A percentile compares a stretch with the other conserved stretches of the same genome.
Conservation (phyloP, 2,329 filamentous ascomycete genomes). For the Neurospora crassa region DNA sequence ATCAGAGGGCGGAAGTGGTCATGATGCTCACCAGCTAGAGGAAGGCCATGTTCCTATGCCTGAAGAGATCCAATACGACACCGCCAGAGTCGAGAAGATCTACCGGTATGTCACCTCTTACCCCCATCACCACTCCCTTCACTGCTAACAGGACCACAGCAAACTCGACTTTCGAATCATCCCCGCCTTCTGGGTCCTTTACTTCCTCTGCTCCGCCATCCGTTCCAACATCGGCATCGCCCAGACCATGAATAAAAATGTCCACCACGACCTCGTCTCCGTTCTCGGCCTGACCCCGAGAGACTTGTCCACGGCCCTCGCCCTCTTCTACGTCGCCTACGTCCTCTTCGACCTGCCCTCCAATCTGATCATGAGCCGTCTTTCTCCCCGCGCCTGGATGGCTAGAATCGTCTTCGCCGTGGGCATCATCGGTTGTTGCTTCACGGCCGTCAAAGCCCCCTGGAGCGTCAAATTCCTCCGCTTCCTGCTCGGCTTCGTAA, state of each 20-base stretch:
- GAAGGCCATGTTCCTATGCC: conserved; percentile 3
- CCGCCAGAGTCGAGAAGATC: conserved; percentile 43
- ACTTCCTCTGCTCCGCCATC: conserved; percentile 88
- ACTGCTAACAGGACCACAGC: conserved; percentile 16
- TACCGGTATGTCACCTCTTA: conserved; percentile 30
- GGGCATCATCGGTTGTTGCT: conserved; percentile 73
- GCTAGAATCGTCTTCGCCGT: conserved; percentile 82
- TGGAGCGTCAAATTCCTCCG: conserved; percentile 87
- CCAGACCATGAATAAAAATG: conserved; percentile 78
- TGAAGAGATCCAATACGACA: conserved; percentile 30
- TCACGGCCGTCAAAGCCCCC: conserved; percentile 69
- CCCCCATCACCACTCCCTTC: not conserved
- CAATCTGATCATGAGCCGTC: conserved; percentile 77
- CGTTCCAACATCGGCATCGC: conserved; percentile 85
- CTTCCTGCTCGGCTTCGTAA: conserved; percentile 75
- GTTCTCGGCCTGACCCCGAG: conserved; percentile 60
- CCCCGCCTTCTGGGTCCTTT: conserved; percentile 77
- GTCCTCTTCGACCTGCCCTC: conserved; percentile 84
- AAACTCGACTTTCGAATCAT: conserved; percentile 52
- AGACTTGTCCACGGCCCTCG: conserved; percentile 74
- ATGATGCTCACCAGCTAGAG: conserved; percentile 6
- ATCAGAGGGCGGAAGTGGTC: not conserved
- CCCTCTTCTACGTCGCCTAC: conserved; percentile 87
- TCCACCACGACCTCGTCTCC: conserved; percentile 64
- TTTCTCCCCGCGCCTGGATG: conserved; percentile 87